Percentiles rank a stretch among this genome's conserved stretches.
These are phyloP conservation scores for Thuja plicata DNA, from an alignment of 83 land plant genomes.

Conservation along the genomic window DNA sequence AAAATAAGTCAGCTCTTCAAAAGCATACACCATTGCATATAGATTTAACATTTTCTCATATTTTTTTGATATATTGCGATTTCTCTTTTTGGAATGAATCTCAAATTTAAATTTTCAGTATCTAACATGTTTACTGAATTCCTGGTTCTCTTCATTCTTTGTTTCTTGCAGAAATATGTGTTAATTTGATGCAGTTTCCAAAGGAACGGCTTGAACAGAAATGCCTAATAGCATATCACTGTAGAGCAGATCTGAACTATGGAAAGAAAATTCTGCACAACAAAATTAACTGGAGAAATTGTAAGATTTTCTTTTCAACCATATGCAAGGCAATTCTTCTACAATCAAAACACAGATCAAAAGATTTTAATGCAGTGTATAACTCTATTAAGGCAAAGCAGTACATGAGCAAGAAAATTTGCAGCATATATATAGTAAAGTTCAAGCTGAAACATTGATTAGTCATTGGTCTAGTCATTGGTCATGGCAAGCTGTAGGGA, in stretches of 20 bases:
- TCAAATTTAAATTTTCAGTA: neutral
- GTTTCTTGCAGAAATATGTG: neutral
- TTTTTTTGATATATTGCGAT: neutral
- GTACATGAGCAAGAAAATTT: neutral
- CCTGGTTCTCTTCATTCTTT: neutral
- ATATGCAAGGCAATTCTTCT: neutral
- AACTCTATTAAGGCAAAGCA: neutral
- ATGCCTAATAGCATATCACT: neutral
- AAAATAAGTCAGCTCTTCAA: neutral
- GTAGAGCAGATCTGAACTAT: neutral
- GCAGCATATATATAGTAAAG: neutral
- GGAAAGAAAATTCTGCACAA: neutral
- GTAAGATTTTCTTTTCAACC: neutral
- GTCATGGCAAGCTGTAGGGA: constrained; percentile 89
- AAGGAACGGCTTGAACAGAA: neutral
- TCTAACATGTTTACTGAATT: neutral
- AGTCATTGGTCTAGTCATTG: constrained; percentile 73
- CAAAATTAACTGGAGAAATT: neutral
- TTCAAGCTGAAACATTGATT: constrained; percentile 9
- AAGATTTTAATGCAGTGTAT: neutral
- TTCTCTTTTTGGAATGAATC: neutral
- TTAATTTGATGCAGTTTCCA: neutral
- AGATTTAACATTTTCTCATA: neutral
- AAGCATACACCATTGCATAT: neutral
- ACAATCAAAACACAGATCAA: neutral